Evolutionary conservation across 768 basidiomycete genomes (phyloP).

Genomic region (Nidularia sp.): DNA sequence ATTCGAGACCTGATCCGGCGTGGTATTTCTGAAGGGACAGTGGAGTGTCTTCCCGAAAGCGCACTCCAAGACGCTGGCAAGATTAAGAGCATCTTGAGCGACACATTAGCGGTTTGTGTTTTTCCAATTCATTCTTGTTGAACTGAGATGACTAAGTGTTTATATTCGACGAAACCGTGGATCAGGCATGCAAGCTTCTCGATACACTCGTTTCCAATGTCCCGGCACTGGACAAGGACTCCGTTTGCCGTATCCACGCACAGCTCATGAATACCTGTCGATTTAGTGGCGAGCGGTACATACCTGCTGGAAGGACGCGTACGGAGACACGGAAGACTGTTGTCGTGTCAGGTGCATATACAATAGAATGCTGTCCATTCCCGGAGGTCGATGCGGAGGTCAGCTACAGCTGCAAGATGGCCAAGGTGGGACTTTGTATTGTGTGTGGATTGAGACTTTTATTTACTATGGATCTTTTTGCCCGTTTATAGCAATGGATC

Average conservation of each 20-base stretch:
- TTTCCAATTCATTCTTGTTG: neutral
- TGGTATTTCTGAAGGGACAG: constrained; percentile 13
- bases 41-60: constrained; percentile 11
- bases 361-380: constrained; percentile 23
- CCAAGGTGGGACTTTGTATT: constrained; percentile 13
- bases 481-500: constrained; percentile 15
- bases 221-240: constrained; percentile 8
- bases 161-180: too few species aligned
- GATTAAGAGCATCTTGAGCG: constrained; percentile 20
- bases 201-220: constrained; percentile 5
- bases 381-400: constrained; percentile 22
- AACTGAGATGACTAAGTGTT: too few species aligned
- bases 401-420: constrained; percentile 21
- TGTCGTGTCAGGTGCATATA: constrained; percentile 14
- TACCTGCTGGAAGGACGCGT: constrained; percentile 19
- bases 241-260: constrained; percentile 20
- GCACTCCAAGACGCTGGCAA: constrained; percentile 12
- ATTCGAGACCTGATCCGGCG: constrained; percentile 11
- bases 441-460: neutral
- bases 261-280: constrained; percentile 21
- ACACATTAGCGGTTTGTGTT: constrained; percentile 18
- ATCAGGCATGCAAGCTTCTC: constrained; percentile 3
- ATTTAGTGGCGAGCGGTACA: constrained; percentile 11
- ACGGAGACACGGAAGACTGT: constrained; percentile 19
- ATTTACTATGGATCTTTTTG: neutral